Evolutionary conservation across 2,329 filamentous ascomycete species (phyloP), one percentile per base, ranked within the genome.

Genomic region (Gliomastix tumulicola): DNA sequence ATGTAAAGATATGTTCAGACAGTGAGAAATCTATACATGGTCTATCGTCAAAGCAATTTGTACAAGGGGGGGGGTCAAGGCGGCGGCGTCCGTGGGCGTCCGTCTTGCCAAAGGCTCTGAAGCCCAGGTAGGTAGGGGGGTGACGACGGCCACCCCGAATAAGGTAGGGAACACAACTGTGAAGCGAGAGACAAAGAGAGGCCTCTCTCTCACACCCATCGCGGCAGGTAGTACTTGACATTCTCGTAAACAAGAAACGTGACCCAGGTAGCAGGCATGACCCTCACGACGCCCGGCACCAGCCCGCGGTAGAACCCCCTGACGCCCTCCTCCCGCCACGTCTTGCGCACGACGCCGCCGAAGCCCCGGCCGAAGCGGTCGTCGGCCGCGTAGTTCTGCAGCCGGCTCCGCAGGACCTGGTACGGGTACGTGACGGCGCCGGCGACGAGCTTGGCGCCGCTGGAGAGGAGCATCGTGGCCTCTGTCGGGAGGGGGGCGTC

Each of bases 181-280:
- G n/a, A n/a, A n/a, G n/a, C n/a, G n/a, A n/a, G n/a, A n/a, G n/a
- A n/a, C n/a, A n/a, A n/a, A n/a, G n/a, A n/a, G n/a, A n/a, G n/a
- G n/a, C n/a, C n/a, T n/a, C n/a, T n/a, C n/a, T n/a, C n/a, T n/a
- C n/a, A n/a, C 16, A 53, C 15, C 68, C 62, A 66, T 32, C 51
- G 51, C 18, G 76, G 68, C 23, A 94, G 56, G 55, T 86, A 82
- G 46, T 75, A 79, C 62, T 84, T 88, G 41, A 84, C 82, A 59
- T 97, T 97, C 67, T 98, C 92, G 62, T 97, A 97, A 18, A 97
- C 89, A 49, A 98, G 62, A 56, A 98, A 97, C 2, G 90, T 97
- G 37, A 96, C 87, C 76, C 92, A 94, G 4, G 92, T 97, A 21
- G 88, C 89, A 4, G 92, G 92, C 59, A 98, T 69, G 20, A 97